These are phyloP conservation scores for Metschnikowia henanensis DNA, from an alignment of 805 yeast genomes.

Conservation along the genomic window DNA sequence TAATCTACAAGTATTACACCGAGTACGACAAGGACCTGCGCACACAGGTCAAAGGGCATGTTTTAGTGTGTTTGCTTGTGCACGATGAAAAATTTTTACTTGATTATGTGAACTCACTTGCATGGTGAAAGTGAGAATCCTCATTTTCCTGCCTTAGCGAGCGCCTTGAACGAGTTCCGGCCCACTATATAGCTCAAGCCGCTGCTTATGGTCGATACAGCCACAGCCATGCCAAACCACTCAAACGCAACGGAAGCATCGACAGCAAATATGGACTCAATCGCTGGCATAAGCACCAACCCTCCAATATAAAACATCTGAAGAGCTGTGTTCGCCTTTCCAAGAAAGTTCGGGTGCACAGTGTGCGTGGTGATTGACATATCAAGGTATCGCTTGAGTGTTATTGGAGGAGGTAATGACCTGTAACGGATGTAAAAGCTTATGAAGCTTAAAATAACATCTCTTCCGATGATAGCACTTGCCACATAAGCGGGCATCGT, in stretches of 20 bases:
- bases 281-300: slow-evolving; percentile 35
- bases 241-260: slow-evolving; percentile 18
- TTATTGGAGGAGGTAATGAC: slow-evolving; percentile 74
- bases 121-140: slow-evolving; percentile 9
- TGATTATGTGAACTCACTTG: slow-evolving; percentile 8
- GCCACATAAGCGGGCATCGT: slow-evolving; percentile 70
- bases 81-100: slow-evolving; percentile 12
- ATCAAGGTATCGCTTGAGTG: slow-evolving; percentile 73
- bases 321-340: slow-evolving; percentile 86
- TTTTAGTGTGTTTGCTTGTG: slow-evolving; percentile 13
- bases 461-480: slow-evolving; percentile 77
- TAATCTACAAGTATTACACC: slow-evolving; percentile 14
- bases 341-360: slow-evolving; percentile 82
- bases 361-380: slow-evolving; percentile 75
- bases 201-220: slow-evolving; percentile 69
- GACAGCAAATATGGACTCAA: slow-evolving; percentile 23
- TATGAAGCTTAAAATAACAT: slow-evolving; percentile 65
- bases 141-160: slow-evolving; percentile 2
- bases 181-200: slow-evolving; percentile 77
- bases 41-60: slow-evolving; percentile 1
- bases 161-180: slow-evolving; percentile 59
- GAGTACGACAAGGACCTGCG: slow-evolving; percentile 5
- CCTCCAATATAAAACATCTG: slow-evolving; percentile 87
- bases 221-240: slow-evolving; percentile 31
- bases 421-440: slow-evolving; percentile 72